Base-by-base conservation (phyloP, 257 asterid species). In the Lavandula angustifolia region DNA sequence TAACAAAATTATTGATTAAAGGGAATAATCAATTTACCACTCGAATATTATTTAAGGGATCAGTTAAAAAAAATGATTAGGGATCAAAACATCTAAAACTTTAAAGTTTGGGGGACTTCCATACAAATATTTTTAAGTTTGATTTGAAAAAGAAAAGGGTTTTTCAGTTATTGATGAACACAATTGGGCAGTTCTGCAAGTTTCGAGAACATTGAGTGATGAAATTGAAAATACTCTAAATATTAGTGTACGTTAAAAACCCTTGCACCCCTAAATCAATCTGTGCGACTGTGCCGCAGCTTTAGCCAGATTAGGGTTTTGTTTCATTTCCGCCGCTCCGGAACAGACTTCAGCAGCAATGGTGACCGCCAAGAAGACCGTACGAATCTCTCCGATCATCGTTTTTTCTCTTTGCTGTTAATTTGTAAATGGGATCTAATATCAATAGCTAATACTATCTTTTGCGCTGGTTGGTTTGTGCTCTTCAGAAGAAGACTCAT, bases 401-500 rank as follows among this genome's bases (percentile, higher is more conserved):
- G 27, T 48, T 63, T 46, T 12, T 22, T 22, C 27, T 22, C 27
- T 11, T 44, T 54, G 3, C 3, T 33, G 22, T 27, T 41, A 13
- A 43, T 67, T 48, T 11, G 33, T 6, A 12, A 16, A 44, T 12
- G 53, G 27, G 27, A 48, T 14, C 29, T 8, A n/a, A 5, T 33
- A 27, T 51, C 27, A 34, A 43, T 22, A 22, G 29, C 35, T 40
- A 58, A 59, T 43, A 41, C 75, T 9, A 34, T 48, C 3, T 48
- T 12, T 7, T 1, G 49, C 37, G 14, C 37, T 22, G 27, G 27
- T 22, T 22, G 27, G 27, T 22, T 38, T 27, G 9, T 11, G 41
- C 34, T 22, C 33, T 72, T 47, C 86, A 84, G 95, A 88, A 88
- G 85, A 86, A 86, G 88, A 82, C 85, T 35, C 94, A 86, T 67